Evolutionary conservation across 164 flowering plant species (phyloP).

Genomic region (Cinnamomum chago): DNA sequence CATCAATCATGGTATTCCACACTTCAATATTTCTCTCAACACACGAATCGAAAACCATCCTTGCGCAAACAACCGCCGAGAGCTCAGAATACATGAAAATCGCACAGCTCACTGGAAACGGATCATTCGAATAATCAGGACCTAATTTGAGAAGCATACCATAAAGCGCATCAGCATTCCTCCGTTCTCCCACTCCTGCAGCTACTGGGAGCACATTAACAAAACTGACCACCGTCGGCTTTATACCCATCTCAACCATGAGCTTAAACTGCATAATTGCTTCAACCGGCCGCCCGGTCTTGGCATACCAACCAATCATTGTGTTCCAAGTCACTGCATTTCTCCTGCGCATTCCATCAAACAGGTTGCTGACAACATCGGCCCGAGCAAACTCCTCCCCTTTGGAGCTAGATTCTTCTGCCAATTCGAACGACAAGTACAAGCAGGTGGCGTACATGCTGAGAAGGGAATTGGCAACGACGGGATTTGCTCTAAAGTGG

Average conservation of each 20-base stretch:
- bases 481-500: slow-evolving; percentile 40
- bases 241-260: slow-evolving; percentile 59
- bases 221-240: slow-evolving; percentile 65
- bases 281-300: slow-evolving; percentile 35
- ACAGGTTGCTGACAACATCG: slow-evolving; percentile 56
- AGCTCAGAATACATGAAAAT: slow-evolving; percentile 70
- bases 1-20: slow-evolving; percentile 92
- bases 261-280: slow-evolving; percentile 49
- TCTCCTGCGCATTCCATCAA: slow-evolving; percentile 56
- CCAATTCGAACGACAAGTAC: slow-evolving; percentile 7
- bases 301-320: slow-evolving; percentile 70
- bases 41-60: slow-evolving; percentile 53
- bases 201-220: slow-evolving; percentile 77
- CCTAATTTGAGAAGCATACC: slow-evolving; percentile 67
- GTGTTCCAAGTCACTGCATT: slow-evolving; percentile 83
- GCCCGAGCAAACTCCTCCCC: background rate
- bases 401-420: background rate
- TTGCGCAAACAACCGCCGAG: slow-evolving; percentile 46
- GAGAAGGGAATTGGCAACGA: slow-evolving; percentile 74
- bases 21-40: slow-evolving; percentile 63
- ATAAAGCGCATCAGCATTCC: slow-evolving; percentile 42
- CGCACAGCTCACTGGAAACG: slow-evolving; percentile 70
- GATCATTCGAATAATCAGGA: slow-evolving; percentile 43
- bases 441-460: slow-evolving; percentile 71
- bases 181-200: slow-evolving; percentile 28